Evolutionary conservation across 73 alveolate genomes (phyloP).

Genomic region (Blepharisma japonicum): DNA sequence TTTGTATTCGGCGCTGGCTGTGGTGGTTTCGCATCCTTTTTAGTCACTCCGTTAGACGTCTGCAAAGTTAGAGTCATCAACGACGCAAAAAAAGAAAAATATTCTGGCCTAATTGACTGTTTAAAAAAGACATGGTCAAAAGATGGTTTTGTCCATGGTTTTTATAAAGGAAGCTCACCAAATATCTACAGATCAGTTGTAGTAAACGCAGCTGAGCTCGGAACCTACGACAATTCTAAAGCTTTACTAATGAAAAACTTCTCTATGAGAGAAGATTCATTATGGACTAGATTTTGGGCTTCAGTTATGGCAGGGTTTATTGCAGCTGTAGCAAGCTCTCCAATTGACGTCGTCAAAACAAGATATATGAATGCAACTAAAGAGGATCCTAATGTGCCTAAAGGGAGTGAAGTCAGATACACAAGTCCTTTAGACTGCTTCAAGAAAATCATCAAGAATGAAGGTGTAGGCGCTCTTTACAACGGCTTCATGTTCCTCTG

Average conservation of each 20-base stretch:
- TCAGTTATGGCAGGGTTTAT: conserved; percentile 44
- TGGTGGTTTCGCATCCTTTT: conserved; percentile 39
- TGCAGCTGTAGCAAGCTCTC: conserved; percentile 45
- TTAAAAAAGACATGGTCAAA: conserved; percentile 31
- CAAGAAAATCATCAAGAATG: conserved; percentile 37
- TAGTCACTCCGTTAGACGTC: conserved; percentile 55
- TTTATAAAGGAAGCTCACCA: conserved; percentile 31
- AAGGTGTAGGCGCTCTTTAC: conserved; percentile 47
- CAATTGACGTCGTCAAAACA: conserved; percentile 47
- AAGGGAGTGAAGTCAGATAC: conserved; percentile 33
- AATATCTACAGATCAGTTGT: conserved; percentile 39
- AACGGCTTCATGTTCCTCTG: conserved; percentile 45
- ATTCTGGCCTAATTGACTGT: conserved; percentile 31
- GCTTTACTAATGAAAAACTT: conserved; percentile 12
- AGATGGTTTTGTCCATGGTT: conserved; percentile 36
- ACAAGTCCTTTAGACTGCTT: conserved; percentile 41
- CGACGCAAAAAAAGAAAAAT: conserved; percentile 30
- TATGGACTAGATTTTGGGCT: conserved; percentile 34
- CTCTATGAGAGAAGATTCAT: conserved; percentile 17
- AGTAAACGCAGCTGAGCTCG: conserved; percentile 36
- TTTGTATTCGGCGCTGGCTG: conserved; percentile 38
- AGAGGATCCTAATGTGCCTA: conserved; percentile 32
- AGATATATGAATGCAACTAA: conserved; percentile 26
- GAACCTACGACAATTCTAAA: conserved; percentile 40
- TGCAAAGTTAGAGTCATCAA: conserved; percentile 42